Percentiles rank a stretch among this genome's conserved stretches.
Evolutionary conservation across 768 basidiomycete genomes (phyloP).

Genomic region (Mycena kentingensis): DNA sequence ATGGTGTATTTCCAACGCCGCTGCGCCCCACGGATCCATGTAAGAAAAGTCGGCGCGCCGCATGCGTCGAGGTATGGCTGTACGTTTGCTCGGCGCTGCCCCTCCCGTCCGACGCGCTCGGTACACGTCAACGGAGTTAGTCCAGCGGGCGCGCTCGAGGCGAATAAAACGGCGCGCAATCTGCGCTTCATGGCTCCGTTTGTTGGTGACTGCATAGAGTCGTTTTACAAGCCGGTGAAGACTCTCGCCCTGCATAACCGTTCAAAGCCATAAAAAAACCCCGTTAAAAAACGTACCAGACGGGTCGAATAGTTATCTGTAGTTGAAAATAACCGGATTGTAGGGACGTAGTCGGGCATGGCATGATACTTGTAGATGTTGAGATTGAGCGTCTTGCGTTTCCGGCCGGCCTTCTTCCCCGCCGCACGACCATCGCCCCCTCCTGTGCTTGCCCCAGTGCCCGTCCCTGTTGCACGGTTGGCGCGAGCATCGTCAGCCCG

Average conservation of each 20-base stretch:
- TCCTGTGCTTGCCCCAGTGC: no score
- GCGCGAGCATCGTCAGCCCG: no score
- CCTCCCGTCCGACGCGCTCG: neutral
- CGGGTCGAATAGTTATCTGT: neutral
- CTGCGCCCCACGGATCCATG: constrained; percentile 5
- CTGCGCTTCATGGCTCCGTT: constrained; percentile 29
- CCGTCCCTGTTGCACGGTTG: no score
- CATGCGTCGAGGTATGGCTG: neutral
- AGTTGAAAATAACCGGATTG: neutral
- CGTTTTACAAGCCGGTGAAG: constrained; percentile 43
- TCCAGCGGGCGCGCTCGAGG: neutral
- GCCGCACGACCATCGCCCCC: no score
- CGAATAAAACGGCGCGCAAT: constrained; percentile 30
- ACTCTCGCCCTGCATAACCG: constrained; percentile 35
- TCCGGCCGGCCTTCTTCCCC: no score
- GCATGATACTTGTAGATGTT: neutral
- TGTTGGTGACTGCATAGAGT: constrained; percentile 39
- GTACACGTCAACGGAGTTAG: neutral
- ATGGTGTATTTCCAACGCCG: constrained; percentile 13
- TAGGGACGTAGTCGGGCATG: neutral
- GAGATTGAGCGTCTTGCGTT: neutral
- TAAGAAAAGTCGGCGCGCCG: constrained; percentile 2
- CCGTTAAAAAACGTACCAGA: neutral
- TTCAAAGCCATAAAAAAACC: no score
- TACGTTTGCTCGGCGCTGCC: neutral